These are phyloP conservation scores for Waitea zeae DNA, from an alignment of 1,284 basidiomycete species.

Conservation along the genomic window DNA sequence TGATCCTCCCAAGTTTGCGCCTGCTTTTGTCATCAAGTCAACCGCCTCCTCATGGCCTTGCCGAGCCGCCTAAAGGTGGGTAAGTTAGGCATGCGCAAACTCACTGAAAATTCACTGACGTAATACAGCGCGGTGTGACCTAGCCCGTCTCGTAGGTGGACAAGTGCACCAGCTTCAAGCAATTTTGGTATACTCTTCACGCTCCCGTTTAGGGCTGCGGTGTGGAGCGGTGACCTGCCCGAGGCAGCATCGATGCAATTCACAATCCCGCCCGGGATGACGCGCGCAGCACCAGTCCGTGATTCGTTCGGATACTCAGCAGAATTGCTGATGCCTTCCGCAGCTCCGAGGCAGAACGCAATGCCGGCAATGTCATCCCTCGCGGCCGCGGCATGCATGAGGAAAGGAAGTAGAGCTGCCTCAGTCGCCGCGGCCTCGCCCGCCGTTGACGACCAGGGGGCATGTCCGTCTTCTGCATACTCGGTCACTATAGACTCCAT, in stretches of 20 bases:
- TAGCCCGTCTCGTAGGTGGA: conserved; percentile 63
- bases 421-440: conserved; percentile 53
- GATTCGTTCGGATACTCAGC: no score
- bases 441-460: conserved; percentile 63
- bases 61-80: conserved; percentile 49
- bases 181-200: conserved; percentile 36
- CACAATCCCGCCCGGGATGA: conserved; percentile 43
- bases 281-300: conserved; percentile 7
- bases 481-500: conserved; percentile 10
- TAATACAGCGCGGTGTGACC: conserved; percentile 78
- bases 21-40: conserved; percentile 51
- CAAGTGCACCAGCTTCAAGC: conserved; percentile 67
- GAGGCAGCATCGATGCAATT: conserved; percentile 54
- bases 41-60: conserved; percentile 47
- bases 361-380: conserved; percentile 47
- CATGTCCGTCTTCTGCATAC: conserved; percentile 36
- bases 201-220: conserved; percentile 61
- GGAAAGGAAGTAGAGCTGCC: conserved; percentile 50
- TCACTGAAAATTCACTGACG: conserved; percentile 19
- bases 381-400: conserved; percentile 63
- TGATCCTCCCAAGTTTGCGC: conserved; percentile 53
- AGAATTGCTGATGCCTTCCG: conserved; percentile 5
- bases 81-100: conserved; percentile 2
- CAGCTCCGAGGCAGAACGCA: conserved; percentile 31
- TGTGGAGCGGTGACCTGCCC: conserved; percentile 65